These are phyloP conservation scores for Magnolia officinalis DNA, from an alignment of 164 flowering plant genomes.

Conservation along the genomic window DNA sequence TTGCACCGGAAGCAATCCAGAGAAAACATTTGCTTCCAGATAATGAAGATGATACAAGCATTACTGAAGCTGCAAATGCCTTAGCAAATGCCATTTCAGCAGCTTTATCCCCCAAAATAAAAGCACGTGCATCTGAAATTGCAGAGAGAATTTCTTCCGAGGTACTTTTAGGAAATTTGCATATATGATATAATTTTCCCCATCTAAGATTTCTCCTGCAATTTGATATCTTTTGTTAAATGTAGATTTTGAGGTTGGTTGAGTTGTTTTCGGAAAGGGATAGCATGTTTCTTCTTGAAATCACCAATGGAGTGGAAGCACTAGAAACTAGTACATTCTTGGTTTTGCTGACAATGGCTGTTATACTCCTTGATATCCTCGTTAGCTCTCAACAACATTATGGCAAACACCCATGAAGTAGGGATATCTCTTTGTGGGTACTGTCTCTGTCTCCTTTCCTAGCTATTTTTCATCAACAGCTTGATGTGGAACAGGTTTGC, in stretches of 20 bases:
- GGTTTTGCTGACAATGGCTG: background rate
- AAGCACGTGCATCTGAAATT: conserved; percentile 50
- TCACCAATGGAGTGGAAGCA: background rate
- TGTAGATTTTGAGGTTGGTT: background rate
- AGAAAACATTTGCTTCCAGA: conserved; percentile 63
- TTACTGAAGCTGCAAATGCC: conserved; percentile 47
- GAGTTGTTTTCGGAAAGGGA: background rate
- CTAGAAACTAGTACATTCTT: background rate
- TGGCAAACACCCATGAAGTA: too few relatives aligned
- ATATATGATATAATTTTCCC: background rate
- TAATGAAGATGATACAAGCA: conserved; percentile 31
- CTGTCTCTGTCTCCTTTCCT: too few relatives aligned
- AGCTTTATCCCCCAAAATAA: conserved; percentile 57
- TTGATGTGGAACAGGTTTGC: too few relatives aligned
- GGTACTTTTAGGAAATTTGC: conserved; percentile 34
- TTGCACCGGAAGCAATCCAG: conserved; percentile 74
- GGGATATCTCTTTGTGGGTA: too few relatives aligned
- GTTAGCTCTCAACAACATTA: background rate
- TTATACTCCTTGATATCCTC: too few relatives aligned
- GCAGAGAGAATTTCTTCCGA: conserved; percentile 56
- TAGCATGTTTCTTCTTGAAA: background rate
- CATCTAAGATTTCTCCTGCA: background rate
- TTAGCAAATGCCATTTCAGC: conserved; percentile 43
- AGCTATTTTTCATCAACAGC: too few relatives aligned
- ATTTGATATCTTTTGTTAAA: background rate